These are phyloP conservation scores for Mycosarcoma maydis DNA, from an alignment of 1,284 basidiomycete genomes.

Conservation along the genomic window DNA sequence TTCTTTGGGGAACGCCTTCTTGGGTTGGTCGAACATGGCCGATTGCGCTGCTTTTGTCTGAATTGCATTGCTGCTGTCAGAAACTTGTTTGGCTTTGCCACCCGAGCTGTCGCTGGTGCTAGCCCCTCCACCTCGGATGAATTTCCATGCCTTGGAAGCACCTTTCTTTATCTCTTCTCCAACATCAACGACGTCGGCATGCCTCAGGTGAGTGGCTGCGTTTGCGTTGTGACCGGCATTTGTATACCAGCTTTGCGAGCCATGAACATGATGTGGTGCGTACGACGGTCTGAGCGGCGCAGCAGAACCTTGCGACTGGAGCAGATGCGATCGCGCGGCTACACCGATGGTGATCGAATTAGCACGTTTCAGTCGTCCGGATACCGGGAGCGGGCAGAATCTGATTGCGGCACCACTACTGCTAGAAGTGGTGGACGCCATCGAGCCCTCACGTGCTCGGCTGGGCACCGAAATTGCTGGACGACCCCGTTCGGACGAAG, in stretches of 20 bases:
- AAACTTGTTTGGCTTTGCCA: background rate
- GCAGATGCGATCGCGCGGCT: slow-evolving; percentile 57
- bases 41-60: background rate
- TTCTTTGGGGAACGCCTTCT: slow-evolving; percentile 45
- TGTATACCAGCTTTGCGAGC: slow-evolving; percentile 41
- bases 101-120: slow-evolving; percentile 14
- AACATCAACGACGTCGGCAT: slow-evolving; percentile 52
- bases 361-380: slow-evolving; percentile 56
- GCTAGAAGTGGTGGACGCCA: slow-evolving; percentile 30
- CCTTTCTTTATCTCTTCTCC: slow-evolving; percentile 56
- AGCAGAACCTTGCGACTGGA: slow-evolving; percentile 57
- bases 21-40: slow-evolving; percentile 19
- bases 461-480: background rate
- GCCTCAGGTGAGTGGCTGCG: slow-evolving; percentile 6
- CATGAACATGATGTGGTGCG: slow-evolving; percentile 37
- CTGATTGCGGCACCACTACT: slow-evolving; percentile 52
- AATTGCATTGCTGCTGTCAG: background rate
- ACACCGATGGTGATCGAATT: slow-evolving; percentile 64
- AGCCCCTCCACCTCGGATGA: slow-evolving; percentile 36
- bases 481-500: slow-evolving; percentile 18
- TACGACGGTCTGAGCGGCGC: slow-evolving; percentile 25
- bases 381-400: slow-evolving; percentile 56
- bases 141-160: slow-evolving; percentile 50
- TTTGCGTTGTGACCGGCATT: background rate
- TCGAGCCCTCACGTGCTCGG: slow-evolving; percentile 21